Percentiles rank a stretch among this genome's conserved stretches.
Evolutionary conservation across 331 rosid species (phyloP).

Genomic region (Malus hybrid): DNA sequence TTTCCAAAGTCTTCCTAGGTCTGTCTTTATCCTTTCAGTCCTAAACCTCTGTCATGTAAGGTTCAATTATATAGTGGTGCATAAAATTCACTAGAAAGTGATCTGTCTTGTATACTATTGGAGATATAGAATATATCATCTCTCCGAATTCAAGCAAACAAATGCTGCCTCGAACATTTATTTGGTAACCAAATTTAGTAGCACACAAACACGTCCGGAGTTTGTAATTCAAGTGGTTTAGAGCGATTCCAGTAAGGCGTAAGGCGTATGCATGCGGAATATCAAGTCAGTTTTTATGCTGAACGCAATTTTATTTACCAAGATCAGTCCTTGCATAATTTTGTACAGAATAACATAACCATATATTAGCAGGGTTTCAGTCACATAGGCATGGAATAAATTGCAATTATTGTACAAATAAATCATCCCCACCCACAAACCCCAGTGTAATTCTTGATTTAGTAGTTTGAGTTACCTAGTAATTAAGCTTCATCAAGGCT

Average conservation of each 20-base stretch:
- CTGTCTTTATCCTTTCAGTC: rapidly evolving
- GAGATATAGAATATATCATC: too few species aligned
- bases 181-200: too few species aligned
- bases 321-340: neutral
- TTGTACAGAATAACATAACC: neutral
- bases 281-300: neutral
- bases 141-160: too few species aligned
- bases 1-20: too few species aligned
- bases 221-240: too few species aligned
- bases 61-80: neutral
- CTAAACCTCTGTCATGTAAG: neutral
- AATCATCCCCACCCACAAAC: neutral
- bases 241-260: too few species aligned
- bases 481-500: neutral
- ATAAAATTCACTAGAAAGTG: neutral
- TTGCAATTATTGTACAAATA: neutral
- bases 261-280: too few species aligned
- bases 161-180: too few species aligned
- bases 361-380: neutral
- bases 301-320: neutral
- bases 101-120: too few species aligned
- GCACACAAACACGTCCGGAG: too few species aligned
- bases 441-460: neutral
- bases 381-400: neutral
- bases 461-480: neutral